Conservation (phyloP, 2,329 filamentous ascomycete species). For the Arthrobotrys megalospora region DNA sequence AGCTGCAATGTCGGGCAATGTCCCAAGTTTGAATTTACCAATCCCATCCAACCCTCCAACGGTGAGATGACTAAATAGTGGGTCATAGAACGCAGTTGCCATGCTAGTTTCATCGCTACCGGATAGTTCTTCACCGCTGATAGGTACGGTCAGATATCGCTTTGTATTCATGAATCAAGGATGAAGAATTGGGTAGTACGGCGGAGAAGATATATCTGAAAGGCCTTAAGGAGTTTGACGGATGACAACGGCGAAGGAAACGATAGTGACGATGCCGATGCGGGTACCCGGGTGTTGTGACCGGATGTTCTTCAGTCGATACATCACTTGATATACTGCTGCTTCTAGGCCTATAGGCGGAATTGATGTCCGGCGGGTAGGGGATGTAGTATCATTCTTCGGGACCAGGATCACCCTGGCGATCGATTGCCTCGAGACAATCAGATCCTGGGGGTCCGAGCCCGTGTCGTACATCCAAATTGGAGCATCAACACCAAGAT, state of each 20-base stretch:
- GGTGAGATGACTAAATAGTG: background rate
- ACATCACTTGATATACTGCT: background rate
- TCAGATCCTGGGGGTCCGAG: background rate
- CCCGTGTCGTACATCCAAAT: conserved; percentile 10
- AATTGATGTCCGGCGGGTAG: background rate
- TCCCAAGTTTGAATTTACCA: background rate
- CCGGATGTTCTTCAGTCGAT: background rate
- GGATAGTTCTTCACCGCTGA: background rate
- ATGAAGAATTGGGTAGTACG: conserved; percentile 8
- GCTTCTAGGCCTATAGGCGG: background rate
- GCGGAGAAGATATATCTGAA: background rate
- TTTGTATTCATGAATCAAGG: conserved; percentile 12
- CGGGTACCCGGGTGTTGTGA: too few relatives aligned
- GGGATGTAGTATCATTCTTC: too few relatives aligned
- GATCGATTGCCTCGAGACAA: background rate
- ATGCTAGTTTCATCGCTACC: background rate
- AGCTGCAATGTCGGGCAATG: background rate
- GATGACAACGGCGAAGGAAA: background rate
- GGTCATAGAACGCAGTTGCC: background rate
- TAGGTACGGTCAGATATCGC: background rate
- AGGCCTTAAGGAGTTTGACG: background rate
- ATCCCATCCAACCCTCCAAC: background rate
- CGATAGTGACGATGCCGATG: background rate
- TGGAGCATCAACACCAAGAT: background rate
- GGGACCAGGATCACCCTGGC: background rate